Conservation (phyloP, 106 monocot species). For the Narthecium ossifragum region DNA sequence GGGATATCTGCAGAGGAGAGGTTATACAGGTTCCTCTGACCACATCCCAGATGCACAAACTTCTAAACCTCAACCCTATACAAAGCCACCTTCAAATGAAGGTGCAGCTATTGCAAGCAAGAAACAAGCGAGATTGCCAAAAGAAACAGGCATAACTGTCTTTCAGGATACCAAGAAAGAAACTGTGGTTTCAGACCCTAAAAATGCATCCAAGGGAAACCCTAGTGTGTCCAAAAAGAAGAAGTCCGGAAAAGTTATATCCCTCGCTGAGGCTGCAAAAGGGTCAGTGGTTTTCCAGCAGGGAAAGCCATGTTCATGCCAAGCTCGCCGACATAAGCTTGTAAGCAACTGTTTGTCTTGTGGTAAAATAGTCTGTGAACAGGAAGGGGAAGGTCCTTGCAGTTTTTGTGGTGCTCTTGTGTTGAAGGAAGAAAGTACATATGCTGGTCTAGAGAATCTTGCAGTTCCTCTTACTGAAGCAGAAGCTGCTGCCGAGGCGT, state of each 20-base stretch:
- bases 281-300: constrained; percentile 87
- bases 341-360: constrained; percentile 97
- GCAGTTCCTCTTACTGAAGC: constrained; percentile 44
- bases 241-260: constrained; percentile 59
- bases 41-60: constrained; percentile 9
- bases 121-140: constrained; percentile 45
- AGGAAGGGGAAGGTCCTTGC: constrained; percentile 96
- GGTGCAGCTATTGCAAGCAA: constrained; percentile 21
- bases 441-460: constrained; percentile 73
- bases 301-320: constrained; percentile 90
- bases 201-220: constrained; percentile 22
- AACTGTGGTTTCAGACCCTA: constrained; percentile 25
- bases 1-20: constrained; percentile 74
- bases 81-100: constrained; percentile 49
- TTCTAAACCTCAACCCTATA: constrained; percentile 36
- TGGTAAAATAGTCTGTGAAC: constrained; percentile 98
- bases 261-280: constrained; percentile 83
- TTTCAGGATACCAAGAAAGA: constrained; percentile 23
- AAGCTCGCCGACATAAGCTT: constrained; percentile 87
- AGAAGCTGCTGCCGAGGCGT: constrained; percentile 83
- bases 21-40: constrained; percentile 28
- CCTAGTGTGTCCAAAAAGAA: constrained; percentile 45
- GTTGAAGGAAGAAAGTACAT: constrained; percentile 83
- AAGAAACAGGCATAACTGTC: constrained; percentile 21
- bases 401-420: constrained; percentile 95